These are phyloP conservation scores for Cephaloascus albidus DNA, from an alignment of 805 yeast genomes.

Conservation along the genomic window DNA sequence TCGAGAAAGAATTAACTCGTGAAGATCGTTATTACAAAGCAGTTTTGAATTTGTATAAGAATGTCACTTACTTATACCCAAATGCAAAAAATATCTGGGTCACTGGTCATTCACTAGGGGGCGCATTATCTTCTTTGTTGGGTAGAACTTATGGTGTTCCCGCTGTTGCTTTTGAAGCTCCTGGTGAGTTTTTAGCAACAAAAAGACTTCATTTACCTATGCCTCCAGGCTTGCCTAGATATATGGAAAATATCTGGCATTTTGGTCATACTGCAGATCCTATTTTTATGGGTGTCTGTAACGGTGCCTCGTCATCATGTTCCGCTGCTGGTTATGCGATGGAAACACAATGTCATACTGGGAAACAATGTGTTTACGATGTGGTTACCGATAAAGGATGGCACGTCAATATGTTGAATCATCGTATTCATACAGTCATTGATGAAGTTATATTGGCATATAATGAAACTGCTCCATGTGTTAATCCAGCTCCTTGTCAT, in stretches of 20 bases:
- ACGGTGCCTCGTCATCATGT: slow-evolving; percentile 86
- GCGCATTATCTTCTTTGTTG: slow-evolving; percentile 68
- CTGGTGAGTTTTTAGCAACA: slow-evolving; percentile 83
- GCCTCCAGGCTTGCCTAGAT: slow-evolving; percentile 81
- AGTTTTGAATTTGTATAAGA: slow-evolving; percentile 63
- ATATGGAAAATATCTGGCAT: slow-evolving; percentile 85
- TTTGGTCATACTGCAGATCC: slow-evolving; percentile 97
- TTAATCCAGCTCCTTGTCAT: slow-evolving; percentile 69
- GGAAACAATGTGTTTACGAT: slow-evolving; percentile 80
- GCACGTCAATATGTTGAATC: slow-evolving; percentile 82
- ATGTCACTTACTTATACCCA: slow-evolving; percentile 63
- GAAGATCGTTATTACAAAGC: slow-evolving; percentile 81
- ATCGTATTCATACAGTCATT: slow-evolving; percentile 83
- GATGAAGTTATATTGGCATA: slow-evolving; percentile 67
- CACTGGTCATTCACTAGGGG: slow-evolving; percentile 94
- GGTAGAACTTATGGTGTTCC: slow-evolving; percentile 91
- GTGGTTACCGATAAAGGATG: slow-evolving; percentile 85
- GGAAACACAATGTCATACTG: slow-evolving; percentile 95
- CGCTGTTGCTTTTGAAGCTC: slow-evolving; percentile 84
- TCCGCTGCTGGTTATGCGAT: slow-evolving; percentile 91
- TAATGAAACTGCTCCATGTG: slow-evolving; percentile 71
- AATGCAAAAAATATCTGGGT: slow-evolving; percentile 64
- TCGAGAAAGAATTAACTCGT: slow-evolving; percentile 65
- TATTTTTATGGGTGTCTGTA: slow-evolving; percentile 91
- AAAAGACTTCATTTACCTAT: slow-evolving; percentile 79